These are phyloP conservation scores for Ormosia semicastrata DNA, from an alignment of 306 rosid species.

Conservation along the genomic window DNA sequence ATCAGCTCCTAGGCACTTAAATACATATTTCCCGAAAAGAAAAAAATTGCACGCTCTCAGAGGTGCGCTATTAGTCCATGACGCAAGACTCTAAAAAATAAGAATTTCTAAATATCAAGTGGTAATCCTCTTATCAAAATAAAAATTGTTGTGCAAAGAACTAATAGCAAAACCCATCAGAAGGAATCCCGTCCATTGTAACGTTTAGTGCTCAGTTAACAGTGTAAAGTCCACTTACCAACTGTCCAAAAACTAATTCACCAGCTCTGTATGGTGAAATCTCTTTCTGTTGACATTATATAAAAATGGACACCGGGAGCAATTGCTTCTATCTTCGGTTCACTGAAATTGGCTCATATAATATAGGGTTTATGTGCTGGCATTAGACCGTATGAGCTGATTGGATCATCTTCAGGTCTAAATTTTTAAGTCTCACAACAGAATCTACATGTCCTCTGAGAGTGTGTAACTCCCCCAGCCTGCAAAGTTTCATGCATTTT, in stretches of 20 bases:
- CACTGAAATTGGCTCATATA: not conserved
- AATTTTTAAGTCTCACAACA: conserved; percentile 65
- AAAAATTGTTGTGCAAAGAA: conserved; percentile 22
- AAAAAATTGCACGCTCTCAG: not conserved
- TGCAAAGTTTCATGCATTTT: conserved; percentile 34
- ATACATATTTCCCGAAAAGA: not conserved
- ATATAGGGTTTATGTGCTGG: too few species aligned
- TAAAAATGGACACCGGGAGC: not conserved
- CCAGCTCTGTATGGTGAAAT: conserved; percentile 14
- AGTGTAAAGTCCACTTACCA: conserved; percentile 11
- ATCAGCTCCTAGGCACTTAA: not conserved
- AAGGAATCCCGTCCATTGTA: not conserved
- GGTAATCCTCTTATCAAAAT: not conserved
- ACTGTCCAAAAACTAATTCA: conserved; percentile 18
- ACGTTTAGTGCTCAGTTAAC: conserved; percentile 9
- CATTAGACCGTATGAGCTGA: conserved; percentile 69
- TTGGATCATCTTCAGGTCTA: conserved; percentile 45
- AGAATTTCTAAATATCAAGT: conserved; percentile 15
- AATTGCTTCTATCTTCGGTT: conserved; percentile 30
- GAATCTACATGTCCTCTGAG: conserved; percentile 81
- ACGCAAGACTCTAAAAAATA: conserved; percentile 4
- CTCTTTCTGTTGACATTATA: conserved; percentile 6
- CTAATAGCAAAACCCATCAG: not conserved
- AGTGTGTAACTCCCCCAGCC: conserved; percentile 73
- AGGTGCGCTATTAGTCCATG: conserved; percentile 21